Evolutionary conservation across 2,329 filamentous ascomycete genomes (phyloP).

Genomic region (Hawksworthiomyces lignivorus): DNA sequence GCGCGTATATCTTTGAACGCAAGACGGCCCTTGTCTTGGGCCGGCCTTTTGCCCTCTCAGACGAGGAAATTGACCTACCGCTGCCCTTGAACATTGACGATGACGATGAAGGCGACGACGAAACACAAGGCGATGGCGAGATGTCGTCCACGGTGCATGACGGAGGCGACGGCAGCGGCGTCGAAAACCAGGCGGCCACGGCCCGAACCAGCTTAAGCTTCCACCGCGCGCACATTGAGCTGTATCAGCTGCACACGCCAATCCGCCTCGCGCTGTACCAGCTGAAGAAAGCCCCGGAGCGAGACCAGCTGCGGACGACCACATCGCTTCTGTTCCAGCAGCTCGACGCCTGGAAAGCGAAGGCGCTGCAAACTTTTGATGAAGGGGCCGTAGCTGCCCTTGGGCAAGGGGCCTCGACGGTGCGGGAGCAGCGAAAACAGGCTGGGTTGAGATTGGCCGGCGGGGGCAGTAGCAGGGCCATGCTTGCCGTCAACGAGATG

Average conservation of each 20-base stretch:
- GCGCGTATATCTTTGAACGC: slow-evolving; percentile 12
- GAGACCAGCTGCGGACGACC: not conserved
- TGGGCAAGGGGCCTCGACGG: too few species aligned
- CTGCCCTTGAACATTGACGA: not conserved
- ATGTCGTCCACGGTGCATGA: too few species aligned
- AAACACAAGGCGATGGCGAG: not conserved
- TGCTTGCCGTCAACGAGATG: too few species aligned
- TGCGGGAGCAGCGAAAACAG: too few species aligned
- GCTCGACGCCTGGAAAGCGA: slow-evolving; percentile 5
- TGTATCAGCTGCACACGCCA: slow-evolving; percentile 11
- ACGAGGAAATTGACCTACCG: slow-evolving; percentile 12
- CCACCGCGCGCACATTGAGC: slow-evolving; percentile 8
- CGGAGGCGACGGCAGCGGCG: too few species aligned
- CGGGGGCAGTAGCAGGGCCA: too few species aligned
- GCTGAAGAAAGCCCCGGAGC: not conserved
- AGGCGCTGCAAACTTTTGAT: slow-evolving; percentile 2
- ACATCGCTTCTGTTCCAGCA: not conserved
- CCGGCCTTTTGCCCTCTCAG: slow-evolving; percentile 11
- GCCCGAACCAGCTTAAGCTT: not conserved
- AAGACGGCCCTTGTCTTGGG: slow-evolving; percentile 11
- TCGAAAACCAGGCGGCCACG: not conserved
- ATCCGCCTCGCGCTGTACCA: slow-evolving; percentile 10
- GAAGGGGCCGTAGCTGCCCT: too few species aligned
- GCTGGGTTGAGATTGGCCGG: too few species aligned
- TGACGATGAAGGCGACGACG: not conserved